Conservation (phyloP, 441 rosid species). For the Corymbia citriodora region DNA sequence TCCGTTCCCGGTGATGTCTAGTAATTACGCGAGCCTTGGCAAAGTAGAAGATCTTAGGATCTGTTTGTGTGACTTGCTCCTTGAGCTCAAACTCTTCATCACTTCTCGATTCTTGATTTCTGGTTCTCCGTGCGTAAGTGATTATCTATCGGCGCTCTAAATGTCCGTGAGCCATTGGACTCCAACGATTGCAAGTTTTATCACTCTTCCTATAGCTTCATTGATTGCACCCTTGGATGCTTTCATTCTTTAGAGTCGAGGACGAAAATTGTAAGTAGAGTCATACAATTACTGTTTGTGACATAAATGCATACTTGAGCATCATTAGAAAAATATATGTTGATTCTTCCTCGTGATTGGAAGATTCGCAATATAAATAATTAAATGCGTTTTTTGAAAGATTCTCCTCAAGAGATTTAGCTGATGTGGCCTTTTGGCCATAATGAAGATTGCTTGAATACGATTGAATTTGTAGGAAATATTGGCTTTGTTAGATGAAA, state of each 20-base stretch:
- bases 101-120: not conserved
- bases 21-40: not conserved
- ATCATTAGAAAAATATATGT: not conserved
- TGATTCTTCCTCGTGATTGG: not conserved
- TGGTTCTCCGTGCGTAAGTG: not conserved
- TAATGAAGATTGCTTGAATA: not conserved
- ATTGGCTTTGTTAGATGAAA: too few relatives aligned
- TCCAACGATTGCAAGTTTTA: not conserved
- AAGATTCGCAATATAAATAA: not conserved
- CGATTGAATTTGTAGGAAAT: too few relatives aligned
- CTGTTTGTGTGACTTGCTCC: not conserved
- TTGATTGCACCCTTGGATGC: not conserved
- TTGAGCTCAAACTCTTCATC: not conserved
- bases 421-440: not conserved
- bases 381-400: not conserved
- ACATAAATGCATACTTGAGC: not conserved
- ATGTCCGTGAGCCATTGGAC: not conserved
- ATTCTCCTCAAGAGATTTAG: not conserved
- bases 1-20: not conserved
- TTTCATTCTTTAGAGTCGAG: not conserved
- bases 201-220: not conserved
- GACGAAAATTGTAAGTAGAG: not conserved
- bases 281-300: not conserved
- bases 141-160: too few relatives aligned
- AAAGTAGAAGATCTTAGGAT: not conserved